These are phyloP conservation scores for Tetrastigma voinierianum DNA, from an alignment of 164 flowering plant genomes.

Conservation along the genomic window DNA sequence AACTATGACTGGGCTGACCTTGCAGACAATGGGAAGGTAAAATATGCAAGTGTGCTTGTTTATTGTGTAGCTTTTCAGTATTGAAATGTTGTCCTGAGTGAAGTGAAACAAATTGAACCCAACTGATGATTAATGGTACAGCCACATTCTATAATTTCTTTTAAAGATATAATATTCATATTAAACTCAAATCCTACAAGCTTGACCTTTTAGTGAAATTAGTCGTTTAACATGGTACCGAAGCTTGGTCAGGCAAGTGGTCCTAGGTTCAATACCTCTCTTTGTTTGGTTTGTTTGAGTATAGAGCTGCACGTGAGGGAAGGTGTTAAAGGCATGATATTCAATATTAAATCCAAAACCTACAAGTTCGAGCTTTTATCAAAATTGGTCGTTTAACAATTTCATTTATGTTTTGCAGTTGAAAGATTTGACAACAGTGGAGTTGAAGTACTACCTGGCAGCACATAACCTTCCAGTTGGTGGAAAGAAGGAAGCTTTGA, in stretches of 20 bases:
- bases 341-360: not conserved
- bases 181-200: no score
- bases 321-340: not conserved
- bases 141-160: no score
- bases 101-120: not conserved
- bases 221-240: no score
- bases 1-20: constrained; percentile 80
- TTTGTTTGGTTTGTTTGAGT: no score
- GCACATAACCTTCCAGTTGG: constrained; percentile 69
- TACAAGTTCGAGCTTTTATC: not conserved
- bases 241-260: no score
- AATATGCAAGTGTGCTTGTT: not conserved
- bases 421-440: constrained; percentile 70
- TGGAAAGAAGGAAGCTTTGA: constrained; percentile 81
- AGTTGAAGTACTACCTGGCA: constrained; percentile 66
- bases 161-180: no score
- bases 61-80: not conserved
- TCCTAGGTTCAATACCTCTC: no score
- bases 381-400: no score
- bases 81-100: constrained; percentile 1
- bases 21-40: constrained; percentile 85
- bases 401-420: constrained; percentile 48
- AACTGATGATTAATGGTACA: no score
- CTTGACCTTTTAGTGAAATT: no score
- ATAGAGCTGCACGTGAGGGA: no score